phyloP scores from a whole-genome alignment of 2,329 filamentous ascomycete species.

The Fusarium zealandicum region DNA sequence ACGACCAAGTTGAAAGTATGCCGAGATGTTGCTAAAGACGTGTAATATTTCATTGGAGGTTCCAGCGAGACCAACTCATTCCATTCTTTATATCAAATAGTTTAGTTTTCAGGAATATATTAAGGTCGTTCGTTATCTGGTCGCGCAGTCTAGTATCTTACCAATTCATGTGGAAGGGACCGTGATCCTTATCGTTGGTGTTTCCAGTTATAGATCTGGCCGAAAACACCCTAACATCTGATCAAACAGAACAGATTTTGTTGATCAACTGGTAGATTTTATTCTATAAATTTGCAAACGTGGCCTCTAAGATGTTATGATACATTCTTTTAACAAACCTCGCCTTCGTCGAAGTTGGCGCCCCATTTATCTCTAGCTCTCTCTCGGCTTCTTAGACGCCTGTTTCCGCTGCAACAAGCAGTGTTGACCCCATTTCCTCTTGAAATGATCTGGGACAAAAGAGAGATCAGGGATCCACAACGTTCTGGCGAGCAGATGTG shows the following conservation, averaged over 20 bases:
- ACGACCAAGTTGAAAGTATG: neutral
- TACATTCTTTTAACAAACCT: constrained; percentile 6
- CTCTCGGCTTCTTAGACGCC: neutral
- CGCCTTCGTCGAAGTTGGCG: neutral
- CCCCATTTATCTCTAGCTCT: neutral
- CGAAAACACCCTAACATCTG: too few relatives aligned
- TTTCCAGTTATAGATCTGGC: too few relatives aligned
- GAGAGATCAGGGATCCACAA: constrained; percentile 81
- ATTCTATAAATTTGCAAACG: constrained; percentile 6
- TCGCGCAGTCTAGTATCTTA: too few relatives aligned
- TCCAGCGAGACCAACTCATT: neutral
- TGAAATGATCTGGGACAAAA: constrained; percentile 72
- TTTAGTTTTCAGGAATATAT: too few relatives aligned
- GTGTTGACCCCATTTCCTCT: constrained; percentile 85
- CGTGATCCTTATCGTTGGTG: too few relatives aligned
- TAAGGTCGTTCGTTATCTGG: too few relatives aligned
- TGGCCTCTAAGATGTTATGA: constrained; percentile 2
- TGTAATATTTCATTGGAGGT: neutral
- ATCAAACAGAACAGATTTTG: too few relatives aligned
- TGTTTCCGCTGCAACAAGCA: constrained; percentile 75
- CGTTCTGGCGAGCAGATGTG: constrained; percentile 75
- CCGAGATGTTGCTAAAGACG: neutral
- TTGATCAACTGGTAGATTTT: too few relatives aligned
- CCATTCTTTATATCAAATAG: neutral
- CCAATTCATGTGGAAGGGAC: too few relatives aligned